Evolutionary conservation across 129 eudicot species (phyloP).

Genomic region (Tanacetum coccineum): DNA sequence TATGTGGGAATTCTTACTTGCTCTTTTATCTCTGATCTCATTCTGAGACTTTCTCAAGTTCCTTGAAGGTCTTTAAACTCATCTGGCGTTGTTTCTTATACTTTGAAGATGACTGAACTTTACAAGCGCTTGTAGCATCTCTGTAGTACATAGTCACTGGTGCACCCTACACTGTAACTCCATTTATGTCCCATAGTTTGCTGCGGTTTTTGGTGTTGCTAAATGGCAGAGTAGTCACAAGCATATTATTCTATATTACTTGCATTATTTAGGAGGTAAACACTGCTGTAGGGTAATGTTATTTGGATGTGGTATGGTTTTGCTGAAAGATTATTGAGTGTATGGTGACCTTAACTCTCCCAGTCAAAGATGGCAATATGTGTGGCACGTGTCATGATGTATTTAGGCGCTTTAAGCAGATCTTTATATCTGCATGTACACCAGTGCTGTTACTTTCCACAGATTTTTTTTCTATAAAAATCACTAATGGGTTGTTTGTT

Average conservation of each 20-base stretch:
- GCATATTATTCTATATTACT: neutral
- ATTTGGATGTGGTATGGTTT: neutral
- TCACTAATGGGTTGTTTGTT: neutral
- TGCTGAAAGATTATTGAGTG: neutral
- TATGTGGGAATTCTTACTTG: neutral
- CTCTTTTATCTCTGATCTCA: neutral
- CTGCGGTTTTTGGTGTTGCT: neutral
- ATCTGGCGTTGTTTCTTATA: no score
- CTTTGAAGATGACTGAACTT: no score
- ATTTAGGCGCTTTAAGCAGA: neutral
- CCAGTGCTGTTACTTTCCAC: neutral
- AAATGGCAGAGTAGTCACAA: neutral
- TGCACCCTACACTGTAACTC: neutral
- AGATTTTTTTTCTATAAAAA: neutral
- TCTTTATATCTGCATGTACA: neutral
- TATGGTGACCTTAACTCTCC: neutral
- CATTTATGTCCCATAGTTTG: neutral
- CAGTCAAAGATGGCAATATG: neutral
- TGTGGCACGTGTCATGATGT: neutral
- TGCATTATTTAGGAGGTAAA: neutral
- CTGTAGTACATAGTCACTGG: neutral
- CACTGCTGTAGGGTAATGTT: neutral
- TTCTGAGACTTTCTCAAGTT: neutral
- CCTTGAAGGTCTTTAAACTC: no score
- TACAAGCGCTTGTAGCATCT: neutral